Base-by-base conservation (phyloP, 805 yeast species). In the Cyberlindnera nakhonratchasimensis region DNA sequence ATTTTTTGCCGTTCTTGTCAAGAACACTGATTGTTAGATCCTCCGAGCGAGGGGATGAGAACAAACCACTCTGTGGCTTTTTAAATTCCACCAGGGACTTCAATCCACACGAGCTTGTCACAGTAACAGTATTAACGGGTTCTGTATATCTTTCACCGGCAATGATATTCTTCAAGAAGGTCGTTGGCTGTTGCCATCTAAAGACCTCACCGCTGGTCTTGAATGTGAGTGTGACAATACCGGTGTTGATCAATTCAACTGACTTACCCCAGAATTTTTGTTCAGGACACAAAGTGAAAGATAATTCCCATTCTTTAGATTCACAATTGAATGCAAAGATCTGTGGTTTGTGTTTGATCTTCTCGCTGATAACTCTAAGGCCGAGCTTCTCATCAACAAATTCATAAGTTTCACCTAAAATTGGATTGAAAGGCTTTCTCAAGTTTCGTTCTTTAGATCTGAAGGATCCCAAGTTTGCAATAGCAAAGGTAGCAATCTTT, bases 211-310 rank as follows among this genome's bases (percentile, higher is more conserved):
- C 89, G 0, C 82, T 72, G 2, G 67, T 54, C 44, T 75, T 75
- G 34, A 82, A 67, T 2, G 70, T 69, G 29, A 93, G 67, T 34
- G 71, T 74, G 4, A 84, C 67, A 12, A 69, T 69, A 29, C 99
- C 99, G 33, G 74, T 78, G 50, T 87, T 86, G 35, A 76, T 75
- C 43, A 93, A 67, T 60, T 93, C 98, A 7, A 86, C 80, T 21
- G 90, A 81, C 65, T 91, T 93, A 37, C 98, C 97, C 95, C 97
- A 91, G 55, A 87, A 86, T 61, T 89, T 88, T 55, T 90, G 96
- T 18, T 75, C 75, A 0, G 96, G 96, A 20, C 79, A 66, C 3
- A 85, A 74, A n/a, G 78, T 70, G 50, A 78, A 81, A 29, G 72
- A 69, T 30, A 79, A 59, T 37, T 75, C 78, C 98, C 98, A 93